These are phyloP conservation scores for Clitopilus passeckerianus DNA, from an alignment of 768 basidiomycete species.

Conservation along the genomic window DNA sequence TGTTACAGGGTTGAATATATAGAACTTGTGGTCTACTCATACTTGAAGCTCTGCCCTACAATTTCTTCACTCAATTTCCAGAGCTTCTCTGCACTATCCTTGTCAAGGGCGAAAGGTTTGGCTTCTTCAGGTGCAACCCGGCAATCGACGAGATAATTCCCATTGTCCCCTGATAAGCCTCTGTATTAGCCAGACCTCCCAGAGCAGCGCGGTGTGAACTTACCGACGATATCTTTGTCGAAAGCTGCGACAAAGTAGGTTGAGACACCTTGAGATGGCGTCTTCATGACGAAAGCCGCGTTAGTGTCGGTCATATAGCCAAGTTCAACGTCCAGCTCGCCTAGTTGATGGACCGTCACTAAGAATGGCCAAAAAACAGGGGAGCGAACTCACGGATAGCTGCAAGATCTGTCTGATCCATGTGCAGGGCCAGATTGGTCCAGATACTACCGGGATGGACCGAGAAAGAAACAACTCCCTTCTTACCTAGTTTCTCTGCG, in stretches of 20 bases:
- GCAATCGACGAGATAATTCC: constrained; percentile 5
- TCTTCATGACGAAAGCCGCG: constrained; percentile 1
- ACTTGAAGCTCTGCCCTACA: constrained; percentile 5
- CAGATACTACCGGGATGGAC: constrained; percentile 2
- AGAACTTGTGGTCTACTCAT: background rate
- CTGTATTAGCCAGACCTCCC: background rate
- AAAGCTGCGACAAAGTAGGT: background rate
- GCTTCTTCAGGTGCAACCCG: constrained; percentile 6
- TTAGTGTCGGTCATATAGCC: constrained; percentile 5
- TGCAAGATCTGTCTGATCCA: background rate
- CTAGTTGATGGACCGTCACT: background rate
- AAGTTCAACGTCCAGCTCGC: background rate
- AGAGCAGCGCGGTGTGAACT: background rate
- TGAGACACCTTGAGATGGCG: background rate
- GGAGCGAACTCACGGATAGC: background rate
- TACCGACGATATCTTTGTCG: constrained; percentile 4
- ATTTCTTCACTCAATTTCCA: constrained; percentile 12
- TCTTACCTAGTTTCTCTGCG: constrained; percentile 6
- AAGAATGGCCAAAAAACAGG: background rate
- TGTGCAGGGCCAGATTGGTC: background rate
- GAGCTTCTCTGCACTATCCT: constrained; percentile 8
- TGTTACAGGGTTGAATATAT: no score
- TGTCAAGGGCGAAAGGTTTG: constrained; percentile 5
- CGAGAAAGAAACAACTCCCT: constrained; percentile 5
- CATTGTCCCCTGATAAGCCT: constrained; percentile 6